Evolutionary conservation across 352 stramenopile species (phyloP), one percentile per base, ranked within the genome.

Genomic region (Plasmopara viticola): DNA sequence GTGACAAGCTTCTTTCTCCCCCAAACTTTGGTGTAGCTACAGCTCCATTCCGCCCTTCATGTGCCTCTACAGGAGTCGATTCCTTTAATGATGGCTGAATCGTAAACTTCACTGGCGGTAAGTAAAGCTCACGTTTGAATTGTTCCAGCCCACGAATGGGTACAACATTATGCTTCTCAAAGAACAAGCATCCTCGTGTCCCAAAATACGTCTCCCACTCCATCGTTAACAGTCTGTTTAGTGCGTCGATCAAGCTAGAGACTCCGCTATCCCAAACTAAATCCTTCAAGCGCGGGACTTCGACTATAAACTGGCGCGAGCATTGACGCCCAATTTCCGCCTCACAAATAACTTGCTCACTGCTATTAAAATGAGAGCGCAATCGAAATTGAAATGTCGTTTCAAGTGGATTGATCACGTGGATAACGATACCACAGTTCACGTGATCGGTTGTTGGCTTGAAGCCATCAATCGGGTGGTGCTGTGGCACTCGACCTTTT

Each of bases 371-470:
- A 17, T 42, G n/a, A 9, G 44, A 43, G 7, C 50, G 61, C 18
- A 87, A 45, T 6, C 66, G 61, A 6, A 90, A 68, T 20, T 58
- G 57, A 57, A 90, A 90, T 4, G 67, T 70, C 6, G 77, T 90
- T 64, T 88, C 77, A 0, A 77, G 88, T 0, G 75, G 80, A 55
- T 90, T 90, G 25, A 68, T 56, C 2, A 90, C 48, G 17, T 90
- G 65, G 6, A 86, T 59, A 6, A 82, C 47, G 18, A 85, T 56
- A 29, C 70, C 38, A 33, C 69, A 82, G 53, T 70, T 66, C 20
- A 53, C 62, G 51, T 86, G 67, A 51, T 90, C 75, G 40, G 74
- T 75, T 39, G 62, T 75, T 25, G 43, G 15, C 20, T 33, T 5
- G n/a, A 17, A 41, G 12, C n/a, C n/a, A 17, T 41, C 13, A 38